Evolutionary conservation across 257 asterid genomes (phyloP).

Genomic region (Solanum neorickii): DNA sequence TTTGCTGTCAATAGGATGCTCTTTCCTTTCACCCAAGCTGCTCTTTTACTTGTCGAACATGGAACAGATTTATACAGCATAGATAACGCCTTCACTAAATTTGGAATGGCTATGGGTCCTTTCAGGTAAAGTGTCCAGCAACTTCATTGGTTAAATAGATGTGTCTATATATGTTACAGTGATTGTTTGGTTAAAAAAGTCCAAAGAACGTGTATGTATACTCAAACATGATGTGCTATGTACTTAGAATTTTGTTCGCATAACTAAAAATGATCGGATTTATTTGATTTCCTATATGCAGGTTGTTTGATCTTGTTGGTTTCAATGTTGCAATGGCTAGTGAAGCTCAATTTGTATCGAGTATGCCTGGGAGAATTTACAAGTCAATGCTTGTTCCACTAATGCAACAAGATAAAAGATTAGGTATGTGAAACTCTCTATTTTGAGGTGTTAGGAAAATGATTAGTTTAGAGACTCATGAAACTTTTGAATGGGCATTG

Average conservation of each 20-base stretch:
- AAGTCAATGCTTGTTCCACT: constrained; percentile 78
- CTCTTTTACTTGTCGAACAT: constrained; percentile 71
- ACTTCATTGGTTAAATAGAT: background rate
- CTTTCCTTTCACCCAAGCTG: constrained; percentile 92
- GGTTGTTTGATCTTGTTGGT: constrained; percentile 88
- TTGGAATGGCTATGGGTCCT: constrained; percentile 98
- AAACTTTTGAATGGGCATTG: background rate
- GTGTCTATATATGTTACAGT: background rate
- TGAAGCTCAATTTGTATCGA: constrained; percentile 61
- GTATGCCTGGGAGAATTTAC: constrained; percentile 78
- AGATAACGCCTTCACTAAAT: constrained; percentile 64
- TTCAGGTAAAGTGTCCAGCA: constrained; percentile 46
- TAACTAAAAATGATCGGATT: background rate
- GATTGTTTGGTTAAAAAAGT: background rate
- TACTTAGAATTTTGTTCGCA: background rate
- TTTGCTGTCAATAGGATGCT: constrained; percentile 95
- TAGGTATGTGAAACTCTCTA: constrained; percentile 28
- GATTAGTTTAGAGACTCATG: background rate
- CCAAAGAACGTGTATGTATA: background rate
- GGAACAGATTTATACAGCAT: constrained; percentile 78
- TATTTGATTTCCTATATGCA: constrained; percentile 5
- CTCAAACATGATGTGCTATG: background rate
- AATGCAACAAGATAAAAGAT: constrained; percentile 88
- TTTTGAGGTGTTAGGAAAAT: background rate
- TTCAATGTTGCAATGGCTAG: constrained; percentile 86